phyloP scores from a whole-genome alignment of 768 basidiomycete species.

The Tylopilus subfusipes region DNA sequence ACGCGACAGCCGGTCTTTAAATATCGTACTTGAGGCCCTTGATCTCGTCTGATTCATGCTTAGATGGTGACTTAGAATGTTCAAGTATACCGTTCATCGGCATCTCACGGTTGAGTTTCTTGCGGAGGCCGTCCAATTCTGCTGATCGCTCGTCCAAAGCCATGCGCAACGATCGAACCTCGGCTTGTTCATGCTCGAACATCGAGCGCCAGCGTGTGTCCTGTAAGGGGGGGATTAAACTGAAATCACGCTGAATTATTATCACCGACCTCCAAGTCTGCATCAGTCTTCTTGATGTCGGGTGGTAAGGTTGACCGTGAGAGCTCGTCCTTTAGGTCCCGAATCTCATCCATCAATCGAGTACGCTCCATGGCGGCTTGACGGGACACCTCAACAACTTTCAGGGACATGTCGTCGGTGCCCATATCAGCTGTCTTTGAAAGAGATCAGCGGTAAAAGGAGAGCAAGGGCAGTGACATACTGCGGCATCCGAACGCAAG shows the following conservation, averaged over 20 bases:
- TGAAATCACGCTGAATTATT: not conserved
- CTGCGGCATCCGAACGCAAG: constrained; percentile 67
- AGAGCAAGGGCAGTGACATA: constrained; percentile 37
- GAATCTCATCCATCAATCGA: constrained; percentile 54
- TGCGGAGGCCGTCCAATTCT: constrained; percentile 57
- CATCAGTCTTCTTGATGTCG: constrained; percentile 17
- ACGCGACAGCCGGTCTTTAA: not conserved
- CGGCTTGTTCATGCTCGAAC: constrained; percentile 32
- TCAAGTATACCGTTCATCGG: constrained; percentile 40
- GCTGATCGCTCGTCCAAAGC: constrained; percentile 38
- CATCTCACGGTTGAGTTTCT: constrained; percentile 58
- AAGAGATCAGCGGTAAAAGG: constrained; percentile 10
- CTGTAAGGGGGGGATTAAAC: constrained; percentile 13
- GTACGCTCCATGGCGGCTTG: constrained; percentile 49
- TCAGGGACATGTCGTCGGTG: constrained; percentile 42
- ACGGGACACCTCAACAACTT: constrained; percentile 45
- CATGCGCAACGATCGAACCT: constrained; percentile 30
- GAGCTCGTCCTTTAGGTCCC: constrained; percentile 45
- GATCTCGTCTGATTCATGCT: constrained; percentile 64
- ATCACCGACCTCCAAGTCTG: constrained; percentile 13
- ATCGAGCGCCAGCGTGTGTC: constrained; percentile 27
- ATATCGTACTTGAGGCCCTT: constrained; percentile 69
- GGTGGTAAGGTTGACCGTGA: constrained; percentile 28
- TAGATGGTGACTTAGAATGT: constrained; percentile 37
- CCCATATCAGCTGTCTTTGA: constrained; percentile 47